Base-by-base conservation (phyloP, 495 filamentous ascomycete genomes). In the Lasiosphaeria ovina region DNA sequence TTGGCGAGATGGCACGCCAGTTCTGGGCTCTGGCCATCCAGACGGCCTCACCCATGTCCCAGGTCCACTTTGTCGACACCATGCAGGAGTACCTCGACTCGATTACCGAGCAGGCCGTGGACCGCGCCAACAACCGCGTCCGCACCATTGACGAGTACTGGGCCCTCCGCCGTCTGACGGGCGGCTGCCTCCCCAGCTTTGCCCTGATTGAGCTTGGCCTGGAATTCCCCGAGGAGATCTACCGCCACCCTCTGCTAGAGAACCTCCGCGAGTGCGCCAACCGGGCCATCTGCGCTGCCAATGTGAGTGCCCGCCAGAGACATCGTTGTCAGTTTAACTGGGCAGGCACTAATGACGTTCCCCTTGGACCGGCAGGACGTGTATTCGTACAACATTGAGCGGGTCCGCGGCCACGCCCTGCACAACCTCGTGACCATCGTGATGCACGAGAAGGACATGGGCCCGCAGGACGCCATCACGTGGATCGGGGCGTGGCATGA, bases 361-460 rank as follows among this genome's bases (percentile, higher is more conserved):
- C 8, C 12, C 6, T 24, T 2, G 24, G 0, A 1, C 7, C 12
- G 6, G 6, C 31, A 57, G 55, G 60, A 58, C 33, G 14, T 62
- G 3, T 62, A 58, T 49, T 62, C 60, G 4, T 62, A 62, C 60
- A 57, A 54, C 55, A 35, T 62, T 31, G 60, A 62, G 51, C 60
- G 60, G 7, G 49, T 55, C 0, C 48, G 50, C 24, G 60, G 60
- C 55, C 60, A 62, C 38, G 60, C 36, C 3, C 55, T 62, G 49
- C 60, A 62, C 54, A 62, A 58, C 54, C 33, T 62, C 11, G n/a
- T 58, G 8, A 54, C 60, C 1, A 31, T 54, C 14, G 54, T 48
- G 32, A 62, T 62, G 60, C 34, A 53, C 32, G 60, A 58, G 40
- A 52, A 58, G 40, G 31, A 54, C 11, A 4, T 58, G 6, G 49